Evolutionary conservation across 2,329 filamentous ascomycete genomes (phyloP).

Genomic region (Xylariales sp.): DNA sequence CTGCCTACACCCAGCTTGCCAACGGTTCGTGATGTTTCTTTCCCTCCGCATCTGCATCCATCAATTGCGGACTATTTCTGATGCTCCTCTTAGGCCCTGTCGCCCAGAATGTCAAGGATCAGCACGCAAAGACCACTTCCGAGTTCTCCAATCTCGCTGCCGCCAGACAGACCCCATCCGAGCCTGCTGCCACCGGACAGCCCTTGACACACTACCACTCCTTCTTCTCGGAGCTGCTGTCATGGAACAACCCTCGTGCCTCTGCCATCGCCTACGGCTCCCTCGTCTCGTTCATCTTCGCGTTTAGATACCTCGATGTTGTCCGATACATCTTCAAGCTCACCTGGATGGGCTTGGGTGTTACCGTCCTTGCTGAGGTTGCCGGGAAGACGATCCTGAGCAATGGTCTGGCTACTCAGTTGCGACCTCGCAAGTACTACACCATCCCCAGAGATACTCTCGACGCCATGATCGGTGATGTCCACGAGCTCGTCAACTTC

Average conservation of each 20-base stretch:
- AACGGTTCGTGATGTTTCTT: constrained; percentile 32
- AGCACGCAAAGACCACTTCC: constrained; percentile 48
- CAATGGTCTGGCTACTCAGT: constrained; percentile 58
- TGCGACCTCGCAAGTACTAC: constrained; percentile 65
- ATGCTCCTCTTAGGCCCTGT: constrained; percentile 43
- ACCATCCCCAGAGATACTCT: constrained; percentile 60
- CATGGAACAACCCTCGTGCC: constrained; percentile 66
- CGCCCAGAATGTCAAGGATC: constrained; percentile 53
- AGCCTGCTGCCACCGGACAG: constrained; percentile 55
- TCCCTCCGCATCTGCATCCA: not conserved
- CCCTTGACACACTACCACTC: constrained; percentile 66
- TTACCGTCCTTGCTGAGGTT: constrained; percentile 57
- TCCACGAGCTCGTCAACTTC: constrained; percentile 67
- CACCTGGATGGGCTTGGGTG: constrained; percentile 57
- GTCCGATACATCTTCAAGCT: constrained; percentile 62
- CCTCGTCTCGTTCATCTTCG: constrained; percentile 56
- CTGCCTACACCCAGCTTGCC: constrained; percentile 43
- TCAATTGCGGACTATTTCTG: not conserved
- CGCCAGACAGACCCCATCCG: constrained; percentile 48
- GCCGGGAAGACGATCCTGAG: constrained; percentile 57
- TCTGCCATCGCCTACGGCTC: constrained; percentile 60
- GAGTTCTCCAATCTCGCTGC: constrained; percentile 57
- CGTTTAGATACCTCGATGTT: constrained; percentile 61
- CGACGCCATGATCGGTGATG: constrained; percentile 56
- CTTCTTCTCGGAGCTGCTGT: constrained; percentile 64